Evolutionary conservation across 169 alveolate species (phyloP), one percentile per base, ranked within the genome.

Genomic region (Eimeria brunetti): DNA sequence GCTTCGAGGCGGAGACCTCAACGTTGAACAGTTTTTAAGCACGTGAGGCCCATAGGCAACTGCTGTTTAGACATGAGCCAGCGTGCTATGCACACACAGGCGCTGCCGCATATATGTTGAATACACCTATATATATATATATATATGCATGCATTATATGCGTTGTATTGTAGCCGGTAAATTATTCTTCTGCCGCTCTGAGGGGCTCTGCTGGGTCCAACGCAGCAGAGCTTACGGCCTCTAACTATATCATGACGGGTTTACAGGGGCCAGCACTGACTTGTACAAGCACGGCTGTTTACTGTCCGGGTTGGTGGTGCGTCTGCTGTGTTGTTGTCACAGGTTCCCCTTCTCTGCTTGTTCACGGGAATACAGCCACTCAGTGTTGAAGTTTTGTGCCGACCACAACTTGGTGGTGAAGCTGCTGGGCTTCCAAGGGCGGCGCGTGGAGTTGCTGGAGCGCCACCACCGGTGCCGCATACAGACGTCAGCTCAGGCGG

Each of bases 361-460:
- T 44, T 51, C 81, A 0, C 90, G 75, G 16, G 95, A 76, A 24
- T 90, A 90, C 51, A 64, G 80, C 44, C 95, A 90, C 30, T 80
- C 95, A 18, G 86, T 60, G 16, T 58, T 90, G 78, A 90, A 90
- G 89, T 76, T 90, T 30, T 90, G 95, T 62, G 95, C 95, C 4
- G 95, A 90, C 81, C 95, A 90, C 89, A 90, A 90, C 89, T 44
- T 90, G 38, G 95, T 90, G n/a, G 95, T 90, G 44, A 90, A 76
- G 81, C 83, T 90, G 38, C 71, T 90, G 58, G 95, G 95, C 20
- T 90, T 51, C 49, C 95, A 90, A 7, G 95, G 95, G 41, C n/a
- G 75, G 33, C 95, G 89, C 0, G 95, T 90, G 22, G 95, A 90
- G 81, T 30, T 90, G 24, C 95, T 90, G 1, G 95, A 90, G 69